Conservation (phyloP, 2,329 filamentous ascomycete species). For the Sporothrix pallida region DNA sequence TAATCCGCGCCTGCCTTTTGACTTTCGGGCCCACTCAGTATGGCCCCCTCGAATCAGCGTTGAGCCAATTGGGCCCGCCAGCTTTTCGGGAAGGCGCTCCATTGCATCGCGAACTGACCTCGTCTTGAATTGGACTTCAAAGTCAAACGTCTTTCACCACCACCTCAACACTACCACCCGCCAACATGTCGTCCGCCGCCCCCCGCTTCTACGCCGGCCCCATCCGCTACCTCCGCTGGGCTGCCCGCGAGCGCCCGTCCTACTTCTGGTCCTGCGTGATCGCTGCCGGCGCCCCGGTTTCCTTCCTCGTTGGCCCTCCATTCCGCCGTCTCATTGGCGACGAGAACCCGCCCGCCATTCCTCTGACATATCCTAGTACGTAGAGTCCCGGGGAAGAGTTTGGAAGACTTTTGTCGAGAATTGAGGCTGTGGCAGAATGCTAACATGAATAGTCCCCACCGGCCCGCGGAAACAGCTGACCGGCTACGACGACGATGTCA, state of each 20-base stretch:
- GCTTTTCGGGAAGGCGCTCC: conserved; percentile 21
- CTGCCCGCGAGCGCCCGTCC: conserved; percentile 83
- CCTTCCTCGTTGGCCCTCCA: conserved; percentile 74
- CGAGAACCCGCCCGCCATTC: conserved; percentile 71
- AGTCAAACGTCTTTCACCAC: conserved; percentile 2
- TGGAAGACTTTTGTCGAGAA: too few species aligned
- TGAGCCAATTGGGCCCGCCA: conserved; percentile 27
- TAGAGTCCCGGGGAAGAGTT: conserved; percentile 38
- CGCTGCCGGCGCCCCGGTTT: conserved; percentile 73
- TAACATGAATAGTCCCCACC: conserved; percentile 37
- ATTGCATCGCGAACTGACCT: not conserved
- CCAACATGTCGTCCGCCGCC: conserved; percentile 63
- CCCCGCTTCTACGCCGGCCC: conserved; percentile 86
- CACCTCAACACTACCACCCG: not conserved
- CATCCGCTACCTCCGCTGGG: conserved; percentile 85
- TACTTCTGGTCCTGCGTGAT: conserved; percentile 87
- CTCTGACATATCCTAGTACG: conserved; percentile 92
- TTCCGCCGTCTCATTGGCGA: conserved; percentile 77
- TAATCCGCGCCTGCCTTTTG: conserved; percentile 19
- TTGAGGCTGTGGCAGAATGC: not conserved
- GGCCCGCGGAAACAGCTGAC: conserved; percentile 64
- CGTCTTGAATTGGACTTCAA: not conserved
- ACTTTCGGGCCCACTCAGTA: not conserved
- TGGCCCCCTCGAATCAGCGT: conserved; percentile 29
- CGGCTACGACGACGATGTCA: conserved; percentile 63